Conservation (phyloP, 208 protist species). For the Leishmania major region DNA sequence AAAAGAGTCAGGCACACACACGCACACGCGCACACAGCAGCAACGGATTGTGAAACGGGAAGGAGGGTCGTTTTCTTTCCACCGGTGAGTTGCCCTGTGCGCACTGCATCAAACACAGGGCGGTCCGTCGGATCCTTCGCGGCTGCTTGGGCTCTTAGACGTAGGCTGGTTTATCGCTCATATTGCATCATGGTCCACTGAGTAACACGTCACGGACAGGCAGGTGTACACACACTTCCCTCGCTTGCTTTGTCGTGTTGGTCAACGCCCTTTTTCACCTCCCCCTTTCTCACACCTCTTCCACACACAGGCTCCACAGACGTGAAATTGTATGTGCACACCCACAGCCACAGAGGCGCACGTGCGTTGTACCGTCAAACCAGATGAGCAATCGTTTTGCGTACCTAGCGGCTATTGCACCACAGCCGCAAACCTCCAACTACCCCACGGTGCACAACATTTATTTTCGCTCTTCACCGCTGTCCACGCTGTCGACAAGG, state of each 20-base stretch:
- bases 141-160: neutral
- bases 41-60: neutral
- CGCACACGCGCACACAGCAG: neutral
- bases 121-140: neutral
- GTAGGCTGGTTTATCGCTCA: neutral
- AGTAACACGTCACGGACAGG: neutral
- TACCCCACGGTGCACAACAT: conserved; percentile 32
- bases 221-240: neutral
- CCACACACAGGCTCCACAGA: neutral
- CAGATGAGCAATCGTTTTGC: neutral
- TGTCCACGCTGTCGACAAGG: neutral
- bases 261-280: too few species aligned
- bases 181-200: neutral
- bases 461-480: conserved; percentile 9
- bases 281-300: neutral
- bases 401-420: conserved; percentile 7
- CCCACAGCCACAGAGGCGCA: neutral
- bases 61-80: neutral
- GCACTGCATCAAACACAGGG: neutral
- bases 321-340: neutral
- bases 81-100: neutral
- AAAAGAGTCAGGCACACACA: neutral
- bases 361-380: neutral
- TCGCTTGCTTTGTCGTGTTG: neutral
- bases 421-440: conserved; percentile 27